These are phyloP conservation scores for Purpureocillium lavendulum DNA, from an alignment of 2,329 filamentous ascomycete species.

Conservation along the genomic window DNA sequence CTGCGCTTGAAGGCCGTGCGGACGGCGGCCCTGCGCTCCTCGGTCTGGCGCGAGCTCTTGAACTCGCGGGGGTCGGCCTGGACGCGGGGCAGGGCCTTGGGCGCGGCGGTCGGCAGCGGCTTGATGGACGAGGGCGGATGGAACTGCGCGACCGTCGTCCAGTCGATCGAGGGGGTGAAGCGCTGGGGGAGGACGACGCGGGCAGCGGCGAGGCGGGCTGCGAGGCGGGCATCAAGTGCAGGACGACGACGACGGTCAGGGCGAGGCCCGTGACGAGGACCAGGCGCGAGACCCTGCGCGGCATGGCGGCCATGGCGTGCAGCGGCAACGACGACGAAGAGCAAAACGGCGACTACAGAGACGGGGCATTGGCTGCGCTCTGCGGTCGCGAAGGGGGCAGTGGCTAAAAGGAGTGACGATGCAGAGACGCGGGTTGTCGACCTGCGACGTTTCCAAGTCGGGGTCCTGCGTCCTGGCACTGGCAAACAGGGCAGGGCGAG, in stretches of 20 bases:
- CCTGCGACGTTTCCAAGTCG: no score
- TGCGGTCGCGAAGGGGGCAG: neutral
- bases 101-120: conserved; percentile 18
- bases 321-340: neutral
- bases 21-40: conserved; percentile 28
- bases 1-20: conserved; percentile 31
- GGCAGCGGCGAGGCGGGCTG: conserved; percentile 2
- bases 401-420: no score
- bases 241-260: conserved; percentile 12
- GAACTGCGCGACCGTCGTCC: conserved; percentile 17
- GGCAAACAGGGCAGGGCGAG: no score
- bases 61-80: conserved; percentile 19
- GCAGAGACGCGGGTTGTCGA: no score
- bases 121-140: conserved; percentile 22
- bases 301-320: conserved; percentile 11
- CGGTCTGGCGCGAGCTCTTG: conserved; percentile 6
- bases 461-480: no score
- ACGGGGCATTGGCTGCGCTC: conserved; percentile 6
- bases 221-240: conserved; percentile 11
- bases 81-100: conserved; percentile 17
- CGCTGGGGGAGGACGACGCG: neutral
- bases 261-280: conserved; percentile 11
- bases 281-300: conserved; percentile 14
- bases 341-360: neutral
- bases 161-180: conserved; percentile 21